Conservation (phyloP, 257 asterid genomes). For the Primulina eburnea region DNA sequence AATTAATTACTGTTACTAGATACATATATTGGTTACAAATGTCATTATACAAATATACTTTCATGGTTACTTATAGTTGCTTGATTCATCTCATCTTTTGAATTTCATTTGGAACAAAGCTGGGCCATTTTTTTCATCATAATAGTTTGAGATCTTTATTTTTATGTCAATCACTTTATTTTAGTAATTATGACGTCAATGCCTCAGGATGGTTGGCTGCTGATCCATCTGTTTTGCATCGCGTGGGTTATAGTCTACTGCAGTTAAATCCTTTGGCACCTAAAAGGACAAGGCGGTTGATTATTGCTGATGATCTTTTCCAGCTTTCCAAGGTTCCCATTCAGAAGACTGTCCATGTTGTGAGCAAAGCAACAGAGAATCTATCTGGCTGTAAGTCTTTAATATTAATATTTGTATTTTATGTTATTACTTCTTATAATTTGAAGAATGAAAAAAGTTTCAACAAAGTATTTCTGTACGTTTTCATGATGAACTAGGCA, state of each 20-base stretch:
- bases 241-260: constrained; percentile 81
- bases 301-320: constrained; percentile 95
- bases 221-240: constrained; percentile 76
- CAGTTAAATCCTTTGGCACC: constrained; percentile 60
- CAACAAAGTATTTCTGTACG: constrained; percentile 15
- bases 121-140: not conserved
- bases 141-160: not conserved
- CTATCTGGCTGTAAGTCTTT: constrained; percentile 66
- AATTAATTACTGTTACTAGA: too few relatives aligned
- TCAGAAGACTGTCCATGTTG: constrained; percentile 64
- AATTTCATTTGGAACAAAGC: not conserved
- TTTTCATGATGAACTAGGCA: not conserved
- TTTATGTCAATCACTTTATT: constrained; percentile 6
- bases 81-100: not conserved
- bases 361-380: constrained; percentile 60
- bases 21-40: too few relatives aligned
- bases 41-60: not conserved
- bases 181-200: constrained; percentile 19
- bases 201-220: constrained; percentile 80
- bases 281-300: constrained; percentile 60
- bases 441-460: constrained; percentile 13
- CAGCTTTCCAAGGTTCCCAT: constrained; percentile 75
- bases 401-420: not conserved
- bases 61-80: constrained; percentile 8
- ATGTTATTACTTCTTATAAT: not conserved